Conservation (phyloP, 305 asterid genomes). For the Striga hermonthica region DNA sequence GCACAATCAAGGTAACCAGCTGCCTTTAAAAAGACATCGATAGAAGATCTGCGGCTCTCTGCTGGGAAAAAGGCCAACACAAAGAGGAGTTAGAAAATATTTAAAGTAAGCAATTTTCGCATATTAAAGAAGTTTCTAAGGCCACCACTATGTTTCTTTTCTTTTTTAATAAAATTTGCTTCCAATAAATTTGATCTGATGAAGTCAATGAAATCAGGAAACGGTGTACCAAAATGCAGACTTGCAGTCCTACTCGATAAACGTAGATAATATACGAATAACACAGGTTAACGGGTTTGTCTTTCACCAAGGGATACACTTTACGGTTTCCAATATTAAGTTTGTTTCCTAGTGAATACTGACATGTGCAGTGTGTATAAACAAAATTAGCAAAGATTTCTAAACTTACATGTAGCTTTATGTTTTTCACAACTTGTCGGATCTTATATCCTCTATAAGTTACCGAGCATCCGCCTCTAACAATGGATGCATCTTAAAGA, state of each 20-base stretch:
- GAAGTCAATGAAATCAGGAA: neutral
- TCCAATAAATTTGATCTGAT: too few species aligned
- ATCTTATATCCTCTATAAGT: too few species aligned
- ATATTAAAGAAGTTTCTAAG: slow-evolving; percentile 6
- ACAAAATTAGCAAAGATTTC: too few species aligned
- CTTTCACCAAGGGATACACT: neutral
- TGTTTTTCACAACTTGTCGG: too few species aligned
- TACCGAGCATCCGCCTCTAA: too few species aligned
- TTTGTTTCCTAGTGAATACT: too few species aligned
- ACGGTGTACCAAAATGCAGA: neutral
- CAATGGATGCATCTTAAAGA: too few species aligned
- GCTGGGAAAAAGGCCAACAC: slow-evolving; percentile 34
- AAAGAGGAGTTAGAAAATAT: slow-evolving; percentile 24
- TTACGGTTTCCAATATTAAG: neutral
- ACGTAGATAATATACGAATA: neutral
- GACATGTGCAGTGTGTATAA: too few species aligned
- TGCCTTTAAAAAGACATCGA: slow-evolving; percentile 89
- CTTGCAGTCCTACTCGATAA: neutral
- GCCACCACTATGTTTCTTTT: neutral
- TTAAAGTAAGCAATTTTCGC: slow-evolving; percentile 24
- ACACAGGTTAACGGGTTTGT: slow-evolving; percentile 3
- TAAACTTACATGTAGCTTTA: too few species aligned
- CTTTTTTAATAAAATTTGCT: neutral
- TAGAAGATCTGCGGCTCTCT: slow-evolving; percentile 88
- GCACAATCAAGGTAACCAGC: slow-evolving; percentile 99